Percentiles rank a stretch among this genome's conserved stretches.
Evolutionary conservation across 768 basidiomycete genomes (phyloP).

Genomic region (Auriculariales sp.): DNA sequence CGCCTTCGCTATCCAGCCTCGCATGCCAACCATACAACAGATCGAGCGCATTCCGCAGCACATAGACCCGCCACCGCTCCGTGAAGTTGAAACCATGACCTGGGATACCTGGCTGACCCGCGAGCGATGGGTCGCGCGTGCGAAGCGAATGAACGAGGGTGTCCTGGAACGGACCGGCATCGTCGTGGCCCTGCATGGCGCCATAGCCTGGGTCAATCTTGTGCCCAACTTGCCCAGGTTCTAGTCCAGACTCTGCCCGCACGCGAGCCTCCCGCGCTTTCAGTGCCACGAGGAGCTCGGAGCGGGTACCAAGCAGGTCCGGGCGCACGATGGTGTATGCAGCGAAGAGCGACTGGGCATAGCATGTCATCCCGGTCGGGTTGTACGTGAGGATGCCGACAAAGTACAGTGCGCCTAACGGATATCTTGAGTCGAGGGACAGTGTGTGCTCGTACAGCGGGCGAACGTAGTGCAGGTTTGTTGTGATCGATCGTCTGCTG

Average conservation of each 20-base stretch:
- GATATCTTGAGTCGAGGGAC: constrained; percentile 30
- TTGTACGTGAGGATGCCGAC: constrained; percentile 34
- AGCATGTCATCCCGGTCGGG: background rate
- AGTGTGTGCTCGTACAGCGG: constrained; percentile 41
- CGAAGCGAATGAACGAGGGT: background rate
- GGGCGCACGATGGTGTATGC: constrained; percentile 30
- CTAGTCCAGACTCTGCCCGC: constrained; percentile 23
- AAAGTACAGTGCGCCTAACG: constrained; percentile 38
- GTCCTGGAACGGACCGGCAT: background rate
- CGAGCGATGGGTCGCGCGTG: background rate
- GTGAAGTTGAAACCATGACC: background rate
- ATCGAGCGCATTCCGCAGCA: background rate
- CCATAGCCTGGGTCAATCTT: constrained; percentile 1
- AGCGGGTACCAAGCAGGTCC: constrained; percentile 25
- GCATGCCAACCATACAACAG: background rate
- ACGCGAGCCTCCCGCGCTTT: constrained; percentile 25
- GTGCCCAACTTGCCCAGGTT: constrained; percentile 38
- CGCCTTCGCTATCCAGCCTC: background rate
- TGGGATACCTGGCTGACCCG: background rate
- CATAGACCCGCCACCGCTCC: background rate
- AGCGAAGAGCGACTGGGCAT: constrained; percentile 33
- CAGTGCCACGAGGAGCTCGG: constrained; percentile 25
- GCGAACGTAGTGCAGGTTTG: constrained; percentile 41
- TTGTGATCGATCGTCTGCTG: constrained; percentile 19
- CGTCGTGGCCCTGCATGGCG: background rate